These are phyloP conservation scores for Arthrobotrys pseudoclavata DNA, from an alignment of 2,329 filamentous ascomycete genomes.

Conservation along the genomic window DNA sequence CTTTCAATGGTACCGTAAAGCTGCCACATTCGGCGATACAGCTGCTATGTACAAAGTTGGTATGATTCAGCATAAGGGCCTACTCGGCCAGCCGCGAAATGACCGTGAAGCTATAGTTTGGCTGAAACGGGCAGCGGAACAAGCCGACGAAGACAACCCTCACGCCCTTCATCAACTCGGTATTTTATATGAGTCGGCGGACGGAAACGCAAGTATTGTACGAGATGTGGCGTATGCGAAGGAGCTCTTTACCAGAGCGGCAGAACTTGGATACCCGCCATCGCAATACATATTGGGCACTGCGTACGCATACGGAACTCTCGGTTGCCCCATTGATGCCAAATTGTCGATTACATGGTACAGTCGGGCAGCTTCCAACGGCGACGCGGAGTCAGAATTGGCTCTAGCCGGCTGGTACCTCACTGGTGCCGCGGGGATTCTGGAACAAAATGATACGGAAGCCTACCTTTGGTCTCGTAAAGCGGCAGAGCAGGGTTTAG, in stretches of 20 bases:
- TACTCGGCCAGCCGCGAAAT: constrained; percentile 88
- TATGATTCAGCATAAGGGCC: constrained; percentile 92
- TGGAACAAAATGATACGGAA: constrained; percentile 93
- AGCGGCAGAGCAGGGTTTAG: constrained; percentile 85
- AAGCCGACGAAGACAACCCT: constrained; percentile 88
- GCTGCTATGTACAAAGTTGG: constrained; percentile 99
- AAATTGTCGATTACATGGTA: constrained; percentile 94
- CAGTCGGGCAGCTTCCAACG: constrained; percentile 87
- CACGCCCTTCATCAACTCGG: constrained; percentile 93
- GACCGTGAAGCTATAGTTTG: constrained; percentile 88
- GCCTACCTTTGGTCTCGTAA: constrained; percentile 98
- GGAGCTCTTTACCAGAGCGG: constrained; percentile 86
- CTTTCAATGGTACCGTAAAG: constrained; percentile 97
- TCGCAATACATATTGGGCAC: constrained; percentile 90
- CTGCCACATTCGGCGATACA: constrained; percentile 88
- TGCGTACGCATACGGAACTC: constrained; percentile 87
- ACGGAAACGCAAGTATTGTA: constrained; percentile 75
- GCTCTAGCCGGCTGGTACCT: constrained; percentile 93
- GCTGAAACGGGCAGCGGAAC: constrained; percentile 92
- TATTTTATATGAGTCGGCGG: constrained; percentile 73
- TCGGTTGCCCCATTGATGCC: constrained; percentile 86
- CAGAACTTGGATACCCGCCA: constrained; percentile 92
- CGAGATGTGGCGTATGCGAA: constrained; percentile 85
- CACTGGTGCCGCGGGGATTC: constrained; percentile 86
- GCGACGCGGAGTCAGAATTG: constrained; percentile 92